Evolutionary conservation across 1,284 basidiomycete species (phyloP).

Genomic region (Takashimella tepidaria): DNA sequence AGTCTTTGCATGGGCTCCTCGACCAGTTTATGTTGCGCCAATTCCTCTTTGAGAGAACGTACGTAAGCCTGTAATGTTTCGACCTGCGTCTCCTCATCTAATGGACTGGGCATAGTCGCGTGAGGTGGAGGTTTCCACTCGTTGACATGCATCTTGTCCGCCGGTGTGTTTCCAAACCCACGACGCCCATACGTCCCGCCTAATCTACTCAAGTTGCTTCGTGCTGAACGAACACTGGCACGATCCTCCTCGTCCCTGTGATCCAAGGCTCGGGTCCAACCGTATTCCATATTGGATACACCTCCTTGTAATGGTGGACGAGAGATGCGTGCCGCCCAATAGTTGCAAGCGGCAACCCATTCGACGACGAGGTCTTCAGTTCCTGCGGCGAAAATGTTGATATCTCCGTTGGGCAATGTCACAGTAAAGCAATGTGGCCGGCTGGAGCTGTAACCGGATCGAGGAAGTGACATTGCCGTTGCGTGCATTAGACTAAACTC

Average conservation of each 20-base stretch:
- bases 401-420: conserved; percentile 77
- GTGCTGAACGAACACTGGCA: conserved; percentile 21
- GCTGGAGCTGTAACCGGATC: conserved; percentile 79
- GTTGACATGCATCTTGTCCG: conserved; percentile 73
- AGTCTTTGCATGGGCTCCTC: conserved; percentile 75
- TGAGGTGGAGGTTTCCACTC: conserved; percentile 91
- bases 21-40: conserved; percentile 76
- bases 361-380: conserved; percentile 96
- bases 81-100: conserved; percentile 86
- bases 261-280: conserved; percentile 67
- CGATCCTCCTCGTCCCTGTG: conserved; percentile 20
- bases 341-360: conserved; percentile 98
- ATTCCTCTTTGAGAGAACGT: conserved; percentile 66
- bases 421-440: conserved; percentile 95
- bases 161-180: conserved; percentile 51
- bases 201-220: conserved; percentile 57
- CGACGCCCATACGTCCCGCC: conserved; percentile 47
- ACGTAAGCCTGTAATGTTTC: conserved; percentile 79
- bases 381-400: conserved; percentile 95
- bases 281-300: conserved; percentile 98
- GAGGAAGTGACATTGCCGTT: conserved; percentile 77
- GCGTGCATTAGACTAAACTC: conserved; percentile 79
- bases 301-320: conserved; percentile 91
- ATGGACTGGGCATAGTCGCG: conserved; percentile 72
- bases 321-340: conserved; percentile 91